phyloP scores from a whole-genome alignment of 2,329 filamentous ascomycete species.

The Xylariomycetidae sp. region DNA sequence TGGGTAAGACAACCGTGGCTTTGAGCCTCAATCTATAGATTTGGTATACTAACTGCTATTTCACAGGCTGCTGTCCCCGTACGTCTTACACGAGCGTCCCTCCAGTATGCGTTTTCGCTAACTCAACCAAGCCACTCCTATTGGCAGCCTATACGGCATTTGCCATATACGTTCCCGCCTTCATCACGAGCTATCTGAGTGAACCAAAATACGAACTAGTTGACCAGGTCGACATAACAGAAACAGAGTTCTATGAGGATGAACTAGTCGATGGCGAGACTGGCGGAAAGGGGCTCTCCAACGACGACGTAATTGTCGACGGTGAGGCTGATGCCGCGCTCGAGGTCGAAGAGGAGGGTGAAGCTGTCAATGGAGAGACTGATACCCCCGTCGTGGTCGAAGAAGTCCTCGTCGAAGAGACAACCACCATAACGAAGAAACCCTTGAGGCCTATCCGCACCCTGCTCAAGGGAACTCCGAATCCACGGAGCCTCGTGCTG shows the following conservation, averaged over 20 bases:
- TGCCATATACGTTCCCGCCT: conserved; percentile 61
- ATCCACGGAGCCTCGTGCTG: conserved; percentile 59
- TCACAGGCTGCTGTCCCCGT: conserved; percentile 25
- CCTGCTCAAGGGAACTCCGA: conserved; percentile 72
- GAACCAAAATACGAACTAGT: conserved; percentile 55
- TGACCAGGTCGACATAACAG: conserved; percentile 53
- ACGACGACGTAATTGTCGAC: conserved; percentile 29
- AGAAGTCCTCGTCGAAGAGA: conserved; percentile 60
- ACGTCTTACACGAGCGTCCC: conserved; percentile 10
- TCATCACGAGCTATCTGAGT: conserved; percentile 53
- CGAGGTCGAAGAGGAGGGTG: conserved; percentile 42
- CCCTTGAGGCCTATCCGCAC: conserved; percentile 56
- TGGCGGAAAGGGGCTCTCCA: no score
- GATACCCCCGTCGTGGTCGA: conserved; percentile 35
- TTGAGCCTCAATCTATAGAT: no score
- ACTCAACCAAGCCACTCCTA: conserved; percentile 17
- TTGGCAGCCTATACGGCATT: conserved; percentile 55
- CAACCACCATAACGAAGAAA: conserved; percentile 53
- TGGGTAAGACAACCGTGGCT: conserved; percentile 58
- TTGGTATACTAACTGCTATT: conserved; percentile 12
- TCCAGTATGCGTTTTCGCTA: conserved; percentile 10
- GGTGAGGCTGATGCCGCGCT: conserved; percentile 28
- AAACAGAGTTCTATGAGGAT: conserved; percentile 43
- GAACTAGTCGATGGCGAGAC: no score
- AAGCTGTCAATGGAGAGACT: conserved; percentile 25